Percentiles rank a stretch among this genome's conserved stretches.
phyloP scores from a whole-genome alignment of 1,284 basidiomycete genomes.

The Ceratobasidium sp. region DNA sequence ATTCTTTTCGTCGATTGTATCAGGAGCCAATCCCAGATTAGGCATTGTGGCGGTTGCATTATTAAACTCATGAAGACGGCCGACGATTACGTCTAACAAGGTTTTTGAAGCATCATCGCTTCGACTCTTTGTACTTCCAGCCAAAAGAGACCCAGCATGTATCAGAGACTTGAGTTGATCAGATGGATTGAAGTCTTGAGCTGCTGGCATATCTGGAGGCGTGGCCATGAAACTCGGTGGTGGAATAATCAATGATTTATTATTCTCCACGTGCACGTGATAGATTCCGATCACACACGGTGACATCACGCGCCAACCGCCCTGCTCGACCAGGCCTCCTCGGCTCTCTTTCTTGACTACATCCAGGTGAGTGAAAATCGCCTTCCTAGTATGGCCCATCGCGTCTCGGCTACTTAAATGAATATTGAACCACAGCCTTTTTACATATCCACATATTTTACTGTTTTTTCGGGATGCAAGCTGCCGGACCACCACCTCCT shows the following conservation, averaged over 20 bases:
- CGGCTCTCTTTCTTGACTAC: slow-evolving; percentile 1
- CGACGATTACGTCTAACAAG: not conserved
- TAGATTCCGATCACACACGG: slow-evolving; percentile 5
- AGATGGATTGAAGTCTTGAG: slow-evolving; percentile 7
- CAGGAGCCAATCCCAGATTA: not conserved
- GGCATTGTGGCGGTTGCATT: not conserved
- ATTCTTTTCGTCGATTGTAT: slow-evolving; percentile 1
- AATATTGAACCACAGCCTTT: not conserved
- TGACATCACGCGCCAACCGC: slow-evolving; percentile 31
- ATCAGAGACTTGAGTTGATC: slow-evolving; percentile 20
- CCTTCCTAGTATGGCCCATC: not conserved
- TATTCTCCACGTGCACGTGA: slow-evolving; percentile 18
- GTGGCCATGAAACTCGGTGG: not conserved
- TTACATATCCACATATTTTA: not conserved
- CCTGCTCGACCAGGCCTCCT: not conserved
- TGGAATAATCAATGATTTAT: not conserved
- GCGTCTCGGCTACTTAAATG: not conserved
- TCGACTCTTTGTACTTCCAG: slow-evolving; percentile 3
- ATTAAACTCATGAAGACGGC: slow-evolving; percentile 27
- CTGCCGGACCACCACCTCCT: slow-evolving; percentile 25
- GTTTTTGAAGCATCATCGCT: slow-evolving; percentile 22
- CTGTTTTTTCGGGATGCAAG: slow-evolving; percentile 14
- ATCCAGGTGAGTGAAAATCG: not conserved
- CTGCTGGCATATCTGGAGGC: not conserved
- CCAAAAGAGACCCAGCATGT: slow-evolving; percentile 13